Evolutionary conservation across 1,139 yeast species (phyloP).

Genomic region (Blastobotrys apis): DNA sequence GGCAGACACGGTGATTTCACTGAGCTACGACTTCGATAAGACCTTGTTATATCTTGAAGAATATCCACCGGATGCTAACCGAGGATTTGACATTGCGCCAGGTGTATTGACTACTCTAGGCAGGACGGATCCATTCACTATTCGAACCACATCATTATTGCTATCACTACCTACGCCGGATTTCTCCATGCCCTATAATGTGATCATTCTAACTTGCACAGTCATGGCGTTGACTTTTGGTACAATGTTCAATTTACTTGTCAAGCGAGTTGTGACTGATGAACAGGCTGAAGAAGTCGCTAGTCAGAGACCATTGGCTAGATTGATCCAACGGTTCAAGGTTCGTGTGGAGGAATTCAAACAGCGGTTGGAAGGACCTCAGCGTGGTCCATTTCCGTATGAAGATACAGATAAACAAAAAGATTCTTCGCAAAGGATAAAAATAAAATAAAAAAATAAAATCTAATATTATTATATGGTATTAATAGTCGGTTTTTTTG

Average conservation of each 20-base stretch:
- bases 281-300: constrained; percentile 57
- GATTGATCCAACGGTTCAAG: constrained; percentile 18
- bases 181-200: constrained; percentile 98
- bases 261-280: constrained; percentile 71
- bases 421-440: neutral
- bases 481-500: no score
- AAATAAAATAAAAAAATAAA: neutral
- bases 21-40: constrained; percentile 82
- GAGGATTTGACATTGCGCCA: constrained; percentile 92
- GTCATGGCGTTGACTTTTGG: constrained; percentile 93
- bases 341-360: constrained; percentile 9
- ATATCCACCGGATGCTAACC: constrained; percentile 98
- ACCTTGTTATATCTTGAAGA: constrained; percentile 80
- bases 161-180: constrained; percentile 94
- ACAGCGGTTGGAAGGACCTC: constrained; percentile 15
- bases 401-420: constrained; percentile 14
- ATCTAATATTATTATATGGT: neutral
- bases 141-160: constrained; percentile 80
- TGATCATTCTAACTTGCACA: constrained; percentile 88
- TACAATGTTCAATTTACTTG: constrained; percentile 70
- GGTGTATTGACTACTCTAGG: constrained; percentile 58
- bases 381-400: constrained; percentile 25
- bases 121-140: constrained; percentile 32
- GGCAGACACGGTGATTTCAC: constrained; percentile 53
- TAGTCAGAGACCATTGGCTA: constrained; percentile 21